Evolutionary conservation across 1,284 basidiomycete genomes (phyloP), one percentile per base, ranked within the genome.

Genomic region (Mycosarcoma mackinlayi): DNA sequence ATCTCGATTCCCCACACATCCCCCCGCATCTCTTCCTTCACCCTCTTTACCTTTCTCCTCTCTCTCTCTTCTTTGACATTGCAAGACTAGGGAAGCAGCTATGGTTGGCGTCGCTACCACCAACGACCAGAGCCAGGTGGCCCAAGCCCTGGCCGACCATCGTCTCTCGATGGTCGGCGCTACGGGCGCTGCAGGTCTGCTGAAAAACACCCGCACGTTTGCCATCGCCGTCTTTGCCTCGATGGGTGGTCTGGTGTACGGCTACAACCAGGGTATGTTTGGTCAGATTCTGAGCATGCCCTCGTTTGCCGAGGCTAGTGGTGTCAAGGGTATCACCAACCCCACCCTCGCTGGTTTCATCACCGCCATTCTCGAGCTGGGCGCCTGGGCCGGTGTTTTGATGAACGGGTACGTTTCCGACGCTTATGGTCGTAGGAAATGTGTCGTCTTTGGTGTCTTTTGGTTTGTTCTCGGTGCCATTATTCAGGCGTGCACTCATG

Each of bases 291-390:
- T 92, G 14, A 89, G 91, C n/a, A 92, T 92, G 91, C 84, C 85
- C 45, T 88, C 90, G 67, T 92, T 92, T 72, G 69, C 86, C 28
- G 70, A 82, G 47, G 85, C 88, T 11, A 91, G 88, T 87, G 89
- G 89, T 7, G 84, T 91, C 11, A 87, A 87, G 16, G 87, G 90
- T 9, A 86, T 89, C 84, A 87, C 91, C 81, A 89, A 88, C 75
- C 83, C 87, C 13, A 89, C 92, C 86, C 91, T 91, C 90, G 75
- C 65, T 5, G 76, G 88, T 85, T 37, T 60, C 34, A n/a, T 68
- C 90, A 91, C 91, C 62, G 89, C 91, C 10, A 88, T 88, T 39
- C 84, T 92, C 19, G 91, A 92, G 80, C 85, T 92, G 4, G 91
- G 91, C 0, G 89, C 89, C 24, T 85, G 92, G 18, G 68, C 89